These are phyloP conservation scores for Casuarina glauca DNA, from an alignment of 306 rosid genomes.

Conservation along the genomic window DNA sequence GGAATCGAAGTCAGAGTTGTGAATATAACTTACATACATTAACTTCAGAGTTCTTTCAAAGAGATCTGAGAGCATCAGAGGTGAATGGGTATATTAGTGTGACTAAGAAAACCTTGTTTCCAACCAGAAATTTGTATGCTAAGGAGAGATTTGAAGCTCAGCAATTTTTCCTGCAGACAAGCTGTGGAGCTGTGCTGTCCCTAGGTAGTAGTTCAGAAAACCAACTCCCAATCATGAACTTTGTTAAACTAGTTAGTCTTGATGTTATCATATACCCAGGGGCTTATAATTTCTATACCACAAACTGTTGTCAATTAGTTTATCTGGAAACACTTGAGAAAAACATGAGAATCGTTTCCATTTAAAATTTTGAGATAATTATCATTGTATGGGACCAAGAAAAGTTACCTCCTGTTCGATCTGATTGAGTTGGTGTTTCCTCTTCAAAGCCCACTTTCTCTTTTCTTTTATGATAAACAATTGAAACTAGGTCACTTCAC, in stretches of 20 bases:
- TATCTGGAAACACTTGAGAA: neutral
- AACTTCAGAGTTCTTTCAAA: neutral
- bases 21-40: constrained; percentile 22
- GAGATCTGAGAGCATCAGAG: neutral
- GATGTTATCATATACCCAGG: neutral
- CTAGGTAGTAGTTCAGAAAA: neutral
- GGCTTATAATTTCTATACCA: neutral
- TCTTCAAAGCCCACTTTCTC: too few species aligned
- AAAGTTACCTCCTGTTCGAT: too few species aligned
- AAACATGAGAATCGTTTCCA: neutral
- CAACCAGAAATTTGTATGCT: neutral
- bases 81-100: neutral
- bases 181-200: neutral
- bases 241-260: neutral
- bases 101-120: neutral
- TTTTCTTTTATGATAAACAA: too few species aligned
- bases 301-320: neutral
- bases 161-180: neutral
- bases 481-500: too few species aligned
- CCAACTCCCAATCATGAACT: neutral
- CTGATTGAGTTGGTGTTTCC: too few species aligned
- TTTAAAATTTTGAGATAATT: constrained; percentile 2
- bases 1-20: constrained; percentile 86
- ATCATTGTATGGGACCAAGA: neutral
- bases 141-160: neutral